phyloP scores from a whole-genome alignment of 768 basidiomycete species.

The Daedalea quercina region DNA sequence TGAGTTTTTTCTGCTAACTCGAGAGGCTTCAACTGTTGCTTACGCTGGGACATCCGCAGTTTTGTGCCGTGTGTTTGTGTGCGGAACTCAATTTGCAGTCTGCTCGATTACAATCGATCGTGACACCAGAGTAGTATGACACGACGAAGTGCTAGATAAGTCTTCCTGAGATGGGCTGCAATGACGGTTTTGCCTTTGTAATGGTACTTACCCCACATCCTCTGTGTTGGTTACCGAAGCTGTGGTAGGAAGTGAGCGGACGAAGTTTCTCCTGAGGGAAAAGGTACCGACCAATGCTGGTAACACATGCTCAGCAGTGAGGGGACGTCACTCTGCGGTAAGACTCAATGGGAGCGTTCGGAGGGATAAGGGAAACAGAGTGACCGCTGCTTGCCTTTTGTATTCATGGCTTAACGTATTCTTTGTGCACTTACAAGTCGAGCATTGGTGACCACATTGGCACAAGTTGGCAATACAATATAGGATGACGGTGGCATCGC shows the following conservation, averaged over 20 bases:
- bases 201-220: slow-evolving; percentile 17
- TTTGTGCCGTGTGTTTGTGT: slow-evolving; percentile 55
- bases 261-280: not conserved
- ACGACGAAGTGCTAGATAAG: slow-evolving; percentile 52
- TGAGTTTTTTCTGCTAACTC: not conserved
- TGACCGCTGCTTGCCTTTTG: not conserved
- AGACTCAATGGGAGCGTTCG: not conserved
- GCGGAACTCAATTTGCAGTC: slow-evolving; percentile 47
- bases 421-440: not conserved
- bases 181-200: not conserved
- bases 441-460: not conserved
- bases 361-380: not conserved
- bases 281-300: slow-evolving; percentile 17
- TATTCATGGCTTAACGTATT: not conserved
- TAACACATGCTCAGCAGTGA: slow-evolving; percentile 16
- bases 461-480: not conserved
- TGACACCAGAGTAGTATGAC: slow-evolving; percentile 55
- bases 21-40: not conserved
- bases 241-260: slow-evolving; percentile 1
- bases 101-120: slow-evolving; percentile 44
- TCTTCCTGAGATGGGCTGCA: not conserved
- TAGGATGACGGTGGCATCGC: not conserved
- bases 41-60: slow-evolving; percentile 28
- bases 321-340: not conserved
- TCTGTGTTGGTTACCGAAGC: slow-evolving; percentile 21